Evolutionary conservation across 352 stramenopile species (phyloP), one percentile per base, ranked within the genome.

Genomic region (Hyaloperonospora brassicae): DNA sequence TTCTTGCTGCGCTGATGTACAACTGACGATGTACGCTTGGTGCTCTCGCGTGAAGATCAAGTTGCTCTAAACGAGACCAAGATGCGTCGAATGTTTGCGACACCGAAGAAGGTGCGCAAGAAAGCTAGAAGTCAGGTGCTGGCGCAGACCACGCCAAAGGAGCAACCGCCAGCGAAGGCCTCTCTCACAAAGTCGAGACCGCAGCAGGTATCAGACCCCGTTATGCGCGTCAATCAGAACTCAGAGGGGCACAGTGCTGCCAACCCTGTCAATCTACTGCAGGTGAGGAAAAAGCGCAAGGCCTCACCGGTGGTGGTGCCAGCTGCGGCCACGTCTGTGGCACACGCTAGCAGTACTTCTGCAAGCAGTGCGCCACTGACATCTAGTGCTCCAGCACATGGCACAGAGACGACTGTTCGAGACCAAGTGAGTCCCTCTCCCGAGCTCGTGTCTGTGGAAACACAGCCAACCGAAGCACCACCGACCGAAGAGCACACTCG

Each of bases 241-340:
- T 50, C 39, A n/a, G 56, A 75, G 27, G 61, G 42, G 56, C 47
- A 31, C 10, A 48, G 43, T n/a, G 25, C 53, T 45, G 35, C 50
- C 2, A 55, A 54, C 38, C 52, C 47, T 10, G 61, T 93, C 23
- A 87, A 90, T 59, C 70, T 71, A 30, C 55, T 93, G n/a, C 74
- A 88, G 45, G 83, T 87, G 39, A 79, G 77, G 42, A 93, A 93
- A 59, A 91, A 91, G 64, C 77, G 79, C 40, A 89, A 85, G 65
- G 87, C 89, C 48, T 67, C 70, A 12, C 71, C 79, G 17, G 69
- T 66, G 41, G 59, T 74, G 8, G 68, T 85, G 46, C 40, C 52
- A 17, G 12, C 44, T 1, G 50, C 47, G n/a, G 57, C 42, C 11
- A 55, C 46, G 6, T 2, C 59, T 27, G 12, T n/a, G 25, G 38